These are phyloP conservation scores for Daldinia vernicosa DNA, from an alignment of 495 filamentous ascomycete species.

Conservation along the genomic window DNA sequence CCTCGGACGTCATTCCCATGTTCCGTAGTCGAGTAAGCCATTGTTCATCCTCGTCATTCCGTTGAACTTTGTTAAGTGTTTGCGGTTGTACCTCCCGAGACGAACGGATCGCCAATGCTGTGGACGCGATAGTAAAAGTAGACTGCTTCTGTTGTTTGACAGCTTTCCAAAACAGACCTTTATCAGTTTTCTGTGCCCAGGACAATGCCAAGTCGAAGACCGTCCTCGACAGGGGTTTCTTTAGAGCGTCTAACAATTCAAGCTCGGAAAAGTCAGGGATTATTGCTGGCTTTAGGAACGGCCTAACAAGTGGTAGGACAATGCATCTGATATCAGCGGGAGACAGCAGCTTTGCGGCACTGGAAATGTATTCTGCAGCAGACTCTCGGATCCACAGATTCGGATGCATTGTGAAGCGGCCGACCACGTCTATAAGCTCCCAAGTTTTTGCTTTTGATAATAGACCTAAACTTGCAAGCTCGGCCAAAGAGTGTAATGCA, in stretches of 20 bases:
- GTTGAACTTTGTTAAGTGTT: constrained; percentile 59
- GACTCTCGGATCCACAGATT: constrained; percentile 96
- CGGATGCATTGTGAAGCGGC: constrained; percentile 88
- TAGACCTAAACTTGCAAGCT: constrained; percentile 86
- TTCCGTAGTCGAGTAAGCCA: constrained; percentile 88
- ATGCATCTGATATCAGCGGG: constrained; percentile 84
- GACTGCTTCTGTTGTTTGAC: constrained; percentile 65
- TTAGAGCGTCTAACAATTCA: constrained; percentile 80
- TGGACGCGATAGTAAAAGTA: constrained; percentile 70
- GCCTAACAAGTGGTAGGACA: constrained; percentile 76
- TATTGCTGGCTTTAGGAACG: constrained; percentile 79
- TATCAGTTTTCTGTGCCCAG: constrained; percentile 85
- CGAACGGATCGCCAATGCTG: constrained; percentile 48
- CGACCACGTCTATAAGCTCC: constrained; percentile 83
- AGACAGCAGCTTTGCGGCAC: constrained; percentile 79
- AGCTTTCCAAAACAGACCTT: constrained; percentile 85
- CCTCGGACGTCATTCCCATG: constrained; percentile 81
- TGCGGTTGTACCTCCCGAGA: constrained; percentile 46
- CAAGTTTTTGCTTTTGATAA: constrained; percentile 85
- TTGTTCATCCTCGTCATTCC: constrained; percentile 95
- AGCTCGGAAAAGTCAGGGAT: constrained; percentile 71
- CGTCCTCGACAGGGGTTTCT: constrained; percentile 78
- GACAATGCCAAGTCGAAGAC: constrained; percentile 85
- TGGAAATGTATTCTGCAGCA: constrained; percentile 80
- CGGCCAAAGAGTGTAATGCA: constrained; percentile 86